phyloP scores from a whole-genome alignment of 305 asterid genomes.

The Ilex paraguariensis region DNA sequence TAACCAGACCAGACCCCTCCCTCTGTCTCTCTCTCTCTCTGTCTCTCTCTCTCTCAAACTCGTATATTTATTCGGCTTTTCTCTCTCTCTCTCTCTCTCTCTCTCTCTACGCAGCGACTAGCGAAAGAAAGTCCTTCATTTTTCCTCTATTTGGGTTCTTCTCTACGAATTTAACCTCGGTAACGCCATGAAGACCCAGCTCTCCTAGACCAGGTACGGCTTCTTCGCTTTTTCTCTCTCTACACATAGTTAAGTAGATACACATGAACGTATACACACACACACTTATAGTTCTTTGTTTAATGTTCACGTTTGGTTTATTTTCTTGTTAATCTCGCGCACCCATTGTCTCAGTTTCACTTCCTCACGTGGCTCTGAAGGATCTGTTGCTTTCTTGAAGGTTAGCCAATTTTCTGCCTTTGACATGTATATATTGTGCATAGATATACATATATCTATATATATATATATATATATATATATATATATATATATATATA shows the following conservation, averaged over 20 bases:
- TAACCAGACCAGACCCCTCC: too few relatives aligned
- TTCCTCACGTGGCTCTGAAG: constrained; percentile 21
- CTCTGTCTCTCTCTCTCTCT: too few relatives aligned
- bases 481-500: too few relatives aligned
- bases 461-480: neutral
- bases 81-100: constrained; percentile 2
- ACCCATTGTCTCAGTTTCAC: constrained; percentile 31
- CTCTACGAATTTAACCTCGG: too few relatives aligned
- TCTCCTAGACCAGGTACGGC: constrained; percentile 18
- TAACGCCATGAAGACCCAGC: constrained; percentile 14
- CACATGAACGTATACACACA: neutral
- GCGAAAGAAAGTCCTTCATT: constrained; percentile 15
- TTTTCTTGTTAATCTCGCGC: constrained; percentile 25
- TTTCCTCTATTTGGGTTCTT: constrained; percentile 11
- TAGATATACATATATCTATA: constrained; percentile 9
- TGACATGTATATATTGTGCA: neutral
- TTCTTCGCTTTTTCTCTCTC: neutral
- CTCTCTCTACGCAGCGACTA: constrained; percentile 11
- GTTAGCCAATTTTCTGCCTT: constrained; percentile 2
- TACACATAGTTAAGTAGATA: too few relatives aligned
- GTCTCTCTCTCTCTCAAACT: too few relatives aligned
- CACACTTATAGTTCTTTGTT: neutral
- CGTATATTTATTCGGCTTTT: too few relatives aligned
- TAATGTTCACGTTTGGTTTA: constrained; percentile 29
- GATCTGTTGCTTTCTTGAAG: constrained; percentile 1